Percentiles rank a stretch among this genome's conserved stretches.
phyloP scores from a whole-genome alignment of 148 eudicot species.

The Pouteria glomerata region DNA sequence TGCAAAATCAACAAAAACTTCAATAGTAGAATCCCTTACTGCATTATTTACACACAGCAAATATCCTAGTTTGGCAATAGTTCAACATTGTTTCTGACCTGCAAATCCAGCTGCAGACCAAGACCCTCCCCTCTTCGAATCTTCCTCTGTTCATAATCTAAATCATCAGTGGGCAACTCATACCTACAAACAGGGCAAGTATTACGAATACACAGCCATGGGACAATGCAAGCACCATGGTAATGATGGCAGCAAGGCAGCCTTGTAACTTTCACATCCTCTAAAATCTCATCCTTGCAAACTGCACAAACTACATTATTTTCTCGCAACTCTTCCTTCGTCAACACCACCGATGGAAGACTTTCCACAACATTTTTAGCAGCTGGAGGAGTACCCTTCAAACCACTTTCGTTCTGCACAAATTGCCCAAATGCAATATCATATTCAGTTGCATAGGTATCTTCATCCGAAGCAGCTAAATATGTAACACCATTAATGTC shows the following conservation, averaged over 20 bases:
- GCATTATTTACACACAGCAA: background rate
- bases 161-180: slow-evolving; percentile 95
- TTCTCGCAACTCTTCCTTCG: slow-evolving; percentile 34
- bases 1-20: background rate
- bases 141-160: slow-evolving; percentile 67
- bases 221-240: slow-evolving; percentile 79
- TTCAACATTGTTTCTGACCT: slow-evolving; percentile 47
- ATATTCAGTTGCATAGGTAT: slow-evolving; percentile 24
- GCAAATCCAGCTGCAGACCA: slow-evolving; percentile 27
- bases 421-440: slow-evolving; percentile 51
- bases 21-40: background rate
- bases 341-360: slow-evolving; percentile 43
- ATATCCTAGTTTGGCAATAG: slow-evolving; percentile 33
- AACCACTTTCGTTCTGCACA: slow-evolving; percentile 49
- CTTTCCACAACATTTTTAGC: slow-evolving; percentile 59
- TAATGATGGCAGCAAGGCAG: slow-evolving; percentile 84
- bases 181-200: slow-evolving; percentile 92
- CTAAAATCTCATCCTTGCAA: slow-evolving; percentile 62
- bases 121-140: slow-evolving; percentile 29
- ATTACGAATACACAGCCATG: slow-evolving; percentile 79
- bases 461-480: slow-evolving; percentile 19
- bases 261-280: slow-evolving; percentile 50
- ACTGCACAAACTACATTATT: slow-evolving; percentile 56
- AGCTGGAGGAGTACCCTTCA: slow-evolving; percentile 86
- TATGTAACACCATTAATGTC: slow-evolving; percentile 29